These are phyloP conservation scores for Diaporthe velutina DNA, from an alignment of 2,329 filamentous ascomycete genomes.

Conservation along the genomic window DNA sequence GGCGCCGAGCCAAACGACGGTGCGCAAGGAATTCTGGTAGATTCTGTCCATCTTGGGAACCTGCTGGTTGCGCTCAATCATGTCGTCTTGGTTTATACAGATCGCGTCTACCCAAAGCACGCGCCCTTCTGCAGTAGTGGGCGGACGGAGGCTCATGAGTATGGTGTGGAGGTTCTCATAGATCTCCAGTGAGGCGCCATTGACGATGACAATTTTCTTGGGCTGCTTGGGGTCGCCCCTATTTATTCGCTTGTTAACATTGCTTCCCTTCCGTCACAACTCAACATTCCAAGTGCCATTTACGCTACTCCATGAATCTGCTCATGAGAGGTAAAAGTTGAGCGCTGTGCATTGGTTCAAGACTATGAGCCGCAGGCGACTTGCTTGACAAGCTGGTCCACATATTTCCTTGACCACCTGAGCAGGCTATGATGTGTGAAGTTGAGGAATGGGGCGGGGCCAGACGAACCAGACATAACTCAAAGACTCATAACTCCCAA, in stretches of 20 bases:
- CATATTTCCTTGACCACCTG: not conserved
- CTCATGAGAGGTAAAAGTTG: not conserved
- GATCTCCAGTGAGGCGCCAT: not conserved
- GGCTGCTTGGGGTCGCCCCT: conserved; percentile 1
- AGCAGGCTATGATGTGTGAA: not conserved
- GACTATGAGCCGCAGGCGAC: not conserved
- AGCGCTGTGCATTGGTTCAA: not conserved
- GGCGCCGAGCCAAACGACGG: not conserved
- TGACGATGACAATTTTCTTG: not conserved
- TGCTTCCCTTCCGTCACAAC: not conserved
- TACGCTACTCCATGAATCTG: no score
- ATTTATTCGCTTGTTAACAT: not conserved
- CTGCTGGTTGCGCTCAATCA: conserved; percentile 1
- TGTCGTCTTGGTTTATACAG: not conserved
- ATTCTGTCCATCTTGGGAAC: not conserved
- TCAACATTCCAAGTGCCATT: not conserved
- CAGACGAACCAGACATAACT: conserved; percentile 14
- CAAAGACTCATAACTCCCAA: not conserved
- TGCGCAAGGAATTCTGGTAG: not conserved
- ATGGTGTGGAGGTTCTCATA: not conserved
- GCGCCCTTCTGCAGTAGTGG: not conserved
- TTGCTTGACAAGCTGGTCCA: not conserved
- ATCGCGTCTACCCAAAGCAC: not conserved
- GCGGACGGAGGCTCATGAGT: not conserved
- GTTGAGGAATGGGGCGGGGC: no score